Evolutionary conservation across 176 grass and related monocot genomes (phyloP).

Genomic region (Triticum urartu): DNA sequence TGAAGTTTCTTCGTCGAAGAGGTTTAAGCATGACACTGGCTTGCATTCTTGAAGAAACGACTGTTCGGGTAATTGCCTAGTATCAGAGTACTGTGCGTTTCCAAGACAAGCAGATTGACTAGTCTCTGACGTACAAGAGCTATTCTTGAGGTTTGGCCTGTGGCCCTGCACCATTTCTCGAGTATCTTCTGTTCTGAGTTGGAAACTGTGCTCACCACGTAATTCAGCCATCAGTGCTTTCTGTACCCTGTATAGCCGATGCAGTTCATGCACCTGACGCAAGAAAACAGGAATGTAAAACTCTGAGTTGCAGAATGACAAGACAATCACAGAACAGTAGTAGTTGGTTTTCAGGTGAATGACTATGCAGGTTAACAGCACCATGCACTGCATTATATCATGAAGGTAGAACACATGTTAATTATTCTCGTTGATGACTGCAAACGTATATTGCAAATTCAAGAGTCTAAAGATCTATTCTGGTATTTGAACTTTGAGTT

Average conservation of each 20-base stretch:
- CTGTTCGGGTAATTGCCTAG: constrained; percentile 33
- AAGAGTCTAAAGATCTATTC: constrained; percentile 4
- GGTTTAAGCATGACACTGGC: constrained; percentile 33
- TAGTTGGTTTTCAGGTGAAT: constrained; percentile 22
- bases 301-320: constrained; percentile 8
- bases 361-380: constrained; percentile 12
- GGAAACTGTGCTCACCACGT: constrained; percentile 29
- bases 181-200: constrained; percentile 39
- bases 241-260: constrained; percentile 68
- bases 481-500: neutral
- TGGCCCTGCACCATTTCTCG: constrained; percentile 38
- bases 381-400: constrained; percentile 1
- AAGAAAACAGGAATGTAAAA: constrained; percentile 19
- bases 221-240: constrained; percentile 66
- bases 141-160: constrained; percentile 36
- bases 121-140: constrained; percentile 49
- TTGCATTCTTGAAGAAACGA: constrained; percentile 36
- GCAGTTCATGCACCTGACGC: constrained; percentile 74
- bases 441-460: neutral
- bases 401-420: neutral
- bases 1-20: constrained; percentile 46
- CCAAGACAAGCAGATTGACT: constrained; percentile 39
- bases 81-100: constrained; percentile 6
- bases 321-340: neutral
- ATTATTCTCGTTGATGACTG: neutral